Percentiles rank a stretch among this genome's conserved stretches.
Evolutionary conservation across 2,329 filamentous ascomycete species (phyloP).

Genomic region (Fusarium palustre): DNA sequence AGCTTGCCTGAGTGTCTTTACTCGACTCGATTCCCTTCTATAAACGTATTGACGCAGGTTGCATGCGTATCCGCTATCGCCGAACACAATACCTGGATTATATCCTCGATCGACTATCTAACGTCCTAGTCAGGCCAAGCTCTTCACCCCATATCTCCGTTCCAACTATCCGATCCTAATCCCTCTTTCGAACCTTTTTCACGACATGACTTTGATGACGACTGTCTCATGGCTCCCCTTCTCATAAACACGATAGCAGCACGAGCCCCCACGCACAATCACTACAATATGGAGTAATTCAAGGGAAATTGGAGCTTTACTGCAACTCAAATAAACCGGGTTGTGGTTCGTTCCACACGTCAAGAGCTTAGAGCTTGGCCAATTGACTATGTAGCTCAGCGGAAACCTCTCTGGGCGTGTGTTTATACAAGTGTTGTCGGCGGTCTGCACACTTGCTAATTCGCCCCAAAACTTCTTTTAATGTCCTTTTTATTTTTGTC

Average conservation of each 20-base stretch:
- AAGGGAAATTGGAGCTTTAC: conserved; percentile 33
- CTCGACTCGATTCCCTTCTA: conserved; percentile 93
- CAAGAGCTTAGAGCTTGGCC: conserved; percentile 26
- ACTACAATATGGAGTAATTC: conserved; percentile 34
- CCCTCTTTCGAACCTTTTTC: conserved; percentile 18
- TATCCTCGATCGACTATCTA: conserved; percentile 35
- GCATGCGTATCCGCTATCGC: conserved; percentile 21
- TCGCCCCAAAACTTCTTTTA: conserved; percentile 35
- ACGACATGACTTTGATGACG: conserved; percentile 35
- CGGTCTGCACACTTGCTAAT: conserved; percentile 19
- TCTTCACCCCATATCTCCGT: conserved; percentile 31
- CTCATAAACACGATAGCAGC: conserved; percentile 14
- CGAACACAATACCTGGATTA: conserved; percentile 26
- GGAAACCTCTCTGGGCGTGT: conserved; percentile 24
- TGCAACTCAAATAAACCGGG: conserved; percentile 21
- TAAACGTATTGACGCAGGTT: conserved; percentile 57
- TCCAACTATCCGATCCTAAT: conserved; percentile 32
- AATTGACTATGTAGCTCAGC: conserved; percentile 15
- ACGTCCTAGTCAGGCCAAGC: conserved; percentile 35
- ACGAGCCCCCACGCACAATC: conserved; percentile 16
- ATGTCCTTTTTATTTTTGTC: conserved; percentile 46
- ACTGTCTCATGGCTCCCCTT: conserved; percentile 25
- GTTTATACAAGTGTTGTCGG: conserved; percentile 32
- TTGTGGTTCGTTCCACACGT: conserved; percentile 8
- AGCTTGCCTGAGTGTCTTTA: conserved; percentile 97